Evolutionary conservation across 2,329 filamentous ascomycete species (phyloP), one percentile per base, ranked within the genome.

Genomic region (Ophiostoma pallidulum): DNA sequence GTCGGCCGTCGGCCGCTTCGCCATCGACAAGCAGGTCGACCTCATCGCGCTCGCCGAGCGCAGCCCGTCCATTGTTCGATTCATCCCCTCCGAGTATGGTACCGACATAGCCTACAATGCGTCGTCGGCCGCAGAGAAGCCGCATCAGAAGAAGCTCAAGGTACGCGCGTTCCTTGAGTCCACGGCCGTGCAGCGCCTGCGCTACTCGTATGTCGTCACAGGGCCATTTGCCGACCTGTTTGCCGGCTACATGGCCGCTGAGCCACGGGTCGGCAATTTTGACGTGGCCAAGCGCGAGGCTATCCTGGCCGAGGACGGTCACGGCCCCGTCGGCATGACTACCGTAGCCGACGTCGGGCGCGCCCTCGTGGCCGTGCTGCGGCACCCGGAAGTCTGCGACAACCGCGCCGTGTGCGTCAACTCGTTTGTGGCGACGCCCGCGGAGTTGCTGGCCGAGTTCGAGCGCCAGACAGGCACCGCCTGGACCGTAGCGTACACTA

Each of bases 1-100:
- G 1, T 53, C 51, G 2, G 51, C 51, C 1, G 41, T 53, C 10
- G 51, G 51, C 19, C 48, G 51, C 24, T 48, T 47, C 24, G 45
- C 48, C 19, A 53, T 53, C 20, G 51, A 53, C 35, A 53, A 51
- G 51, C 48, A 53, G 26, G 24, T 42, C 13, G 48, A 48, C 35
- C 45, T 51, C 4, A 51, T 53, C 26, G 37, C 35, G 6, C 45
- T 53, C 1, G 77, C 78, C 19, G 72, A 74, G 38, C 67, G 67
- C 18, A 61, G 64, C n/a, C 42, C 48, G 18, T 67, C 64, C 31
- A 70, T 81, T 16, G 67, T 68, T 44, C 71, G 71, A 60, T 81
- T 81, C 64, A 32, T 53, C 19, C 51, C 51, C 3, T 53, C 51
- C 32, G 51, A 53, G 36, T 53, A 44, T 20, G 51, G 51, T 13